These are phyloP conservation scores for Eragrostis nindensis DNA, from an alignment of 176 grass and related monocot species.

Conservation along the genomic window DNA sequence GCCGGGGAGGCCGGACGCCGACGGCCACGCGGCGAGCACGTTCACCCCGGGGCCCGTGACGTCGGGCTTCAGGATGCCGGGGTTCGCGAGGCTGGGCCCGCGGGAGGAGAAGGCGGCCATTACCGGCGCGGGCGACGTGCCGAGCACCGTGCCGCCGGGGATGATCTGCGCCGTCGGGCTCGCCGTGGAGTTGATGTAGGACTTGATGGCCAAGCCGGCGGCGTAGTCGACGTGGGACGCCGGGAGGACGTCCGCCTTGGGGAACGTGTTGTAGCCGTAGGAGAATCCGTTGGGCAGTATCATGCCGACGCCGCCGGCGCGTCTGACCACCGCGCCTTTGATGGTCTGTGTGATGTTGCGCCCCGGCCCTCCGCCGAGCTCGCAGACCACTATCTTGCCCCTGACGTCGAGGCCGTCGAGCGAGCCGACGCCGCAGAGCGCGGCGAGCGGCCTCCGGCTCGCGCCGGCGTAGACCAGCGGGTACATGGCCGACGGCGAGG, in stretches of 20 bases:
- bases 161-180: slow-evolving; percentile 22
- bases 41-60: slow-evolving; percentile 53
- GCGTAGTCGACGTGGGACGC: slow-evolving; percentile 46
- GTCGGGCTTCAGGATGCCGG: slow-evolving; percentile 57
- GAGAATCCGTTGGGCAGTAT: slow-evolving; percentile 21
- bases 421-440: slow-evolving; percentile 37
- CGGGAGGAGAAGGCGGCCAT: slow-evolving; percentile 62
- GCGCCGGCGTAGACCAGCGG: slow-evolving; percentile 27
- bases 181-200: slow-evolving; percentile 29
- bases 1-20: neutral
- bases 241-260: slow-evolving; percentile 51
- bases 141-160: slow-evolving; percentile 54
- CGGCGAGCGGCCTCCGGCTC: neutral
- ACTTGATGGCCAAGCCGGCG: slow-evolving; percentile 14
- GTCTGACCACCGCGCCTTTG: slow-evolving; percentile 15
- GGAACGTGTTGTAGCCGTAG: slow-evolving; percentile 42
- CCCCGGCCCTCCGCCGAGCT: neutral
- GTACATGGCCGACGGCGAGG: neutral
- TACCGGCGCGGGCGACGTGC: slow-evolving; percentile 45
- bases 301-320: slow-evolving; percentile 60
- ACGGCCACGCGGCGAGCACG: slow-evolving; percentile 58
- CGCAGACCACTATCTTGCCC: slow-evolving; percentile 68
- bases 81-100: slow-evolving; percentile 30
- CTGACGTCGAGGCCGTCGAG: slow-evolving; percentile 45
- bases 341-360: neutral